Evolutionary conservation across 208 protist genomes (phyloP), one percentile per base, ranked within the genome.

Genomic region (Crithidia fasciculata): DNA sequence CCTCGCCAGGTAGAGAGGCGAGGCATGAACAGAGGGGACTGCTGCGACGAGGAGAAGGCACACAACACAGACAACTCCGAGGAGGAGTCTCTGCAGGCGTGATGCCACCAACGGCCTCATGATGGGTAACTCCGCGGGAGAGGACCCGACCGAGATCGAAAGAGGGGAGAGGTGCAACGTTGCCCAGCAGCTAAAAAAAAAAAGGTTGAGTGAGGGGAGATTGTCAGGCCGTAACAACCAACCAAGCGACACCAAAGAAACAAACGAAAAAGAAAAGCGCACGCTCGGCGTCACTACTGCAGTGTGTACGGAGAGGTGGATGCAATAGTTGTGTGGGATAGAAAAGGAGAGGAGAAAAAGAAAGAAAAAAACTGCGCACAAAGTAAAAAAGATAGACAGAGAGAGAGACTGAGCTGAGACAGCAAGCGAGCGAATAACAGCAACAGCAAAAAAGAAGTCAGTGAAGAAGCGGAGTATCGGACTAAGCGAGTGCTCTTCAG

Each of bases 1-100:
- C 16, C 44, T 57, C 9, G 72, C 19, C 18, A 80, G 67, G 49
- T 70, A 80, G 16, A 55, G 43, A 5, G 74, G 68, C 7, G 74
- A 80, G 53, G 68, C 74, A 16, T 44, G 7, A 16, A 12, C 54
- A 12, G 19, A 8, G 43, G 10, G 41, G 16, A 28, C 28, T 28
- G 28, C 28, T 28, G 56, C 40, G 6, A 36, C 4, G 4, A 44
- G 3, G 3, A 39, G 2, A 36, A 60, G n/a, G 15, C 2, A 53
- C 16, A 47, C 9, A 18, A 44, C 52, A 2, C 41, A 2, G 43
- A 65, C 12, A 12, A 62, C 28, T 19, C 44, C 12, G 9, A 18
- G 2, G 8, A 13, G 4, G 53, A 40, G 18, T 28, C 53, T 73
- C 57, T 18, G 65, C 15, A 70, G 65, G n/a, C n/a, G 53, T 4